phyloP scores from a whole-genome alignment of 257 asterid genomes.

The Vinca minor region DNA sequence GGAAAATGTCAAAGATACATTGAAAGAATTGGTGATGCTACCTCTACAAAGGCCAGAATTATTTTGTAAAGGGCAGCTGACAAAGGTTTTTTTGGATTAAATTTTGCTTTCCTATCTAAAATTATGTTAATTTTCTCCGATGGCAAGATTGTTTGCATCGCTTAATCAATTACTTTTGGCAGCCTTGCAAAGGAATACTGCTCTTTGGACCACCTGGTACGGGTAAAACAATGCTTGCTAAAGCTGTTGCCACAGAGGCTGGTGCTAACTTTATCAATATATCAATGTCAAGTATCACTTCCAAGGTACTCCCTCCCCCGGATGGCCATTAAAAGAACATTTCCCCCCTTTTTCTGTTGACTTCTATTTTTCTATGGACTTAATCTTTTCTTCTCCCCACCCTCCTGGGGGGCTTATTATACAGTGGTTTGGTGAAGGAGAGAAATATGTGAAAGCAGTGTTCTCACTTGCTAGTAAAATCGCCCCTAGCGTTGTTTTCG shows the following conservation, averaged over 20 bases:
- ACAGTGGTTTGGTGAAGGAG: constrained; percentile 96
- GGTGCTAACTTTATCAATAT: constrained; percentile 88
- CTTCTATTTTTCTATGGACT: not conserved
- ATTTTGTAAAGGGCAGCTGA: constrained; percentile 79
- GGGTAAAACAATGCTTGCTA: constrained; percentile 89
- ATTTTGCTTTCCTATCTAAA: not conserved
- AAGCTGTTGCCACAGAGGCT: constrained; percentile 94
- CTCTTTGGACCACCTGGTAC: constrained; percentile 90
- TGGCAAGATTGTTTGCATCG: not conserved
- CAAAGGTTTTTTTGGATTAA: constrained; percentile 41
- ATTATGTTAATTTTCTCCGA: not conserved
- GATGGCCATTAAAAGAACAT: not conserved
- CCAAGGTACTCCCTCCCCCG: constrained; percentile 43
- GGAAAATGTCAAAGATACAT: constrained; percentile 78
- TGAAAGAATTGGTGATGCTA: constrained; percentile 91
- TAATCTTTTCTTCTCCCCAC: constrained; percentile 9
- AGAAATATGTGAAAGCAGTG: constrained; percentile 84
- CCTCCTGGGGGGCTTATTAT: constrained; percentile 1
- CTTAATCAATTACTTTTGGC: constrained; percentile 9
- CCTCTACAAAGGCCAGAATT: constrained; percentile 89
- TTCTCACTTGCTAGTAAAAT: constrained; percentile 87
- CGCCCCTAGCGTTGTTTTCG: constrained; percentile 84
- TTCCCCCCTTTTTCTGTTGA: not conserved
- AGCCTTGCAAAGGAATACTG: constrained; percentile 94
- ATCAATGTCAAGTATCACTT: constrained; percentile 87